Percentiles rank a stretch among this genome's conserved stretches.
These are phyloP conservation scores for Peronospora tabacina DNA, from an alignment of 352 stramenopile species.

Conservation along the genomic window DNA sequence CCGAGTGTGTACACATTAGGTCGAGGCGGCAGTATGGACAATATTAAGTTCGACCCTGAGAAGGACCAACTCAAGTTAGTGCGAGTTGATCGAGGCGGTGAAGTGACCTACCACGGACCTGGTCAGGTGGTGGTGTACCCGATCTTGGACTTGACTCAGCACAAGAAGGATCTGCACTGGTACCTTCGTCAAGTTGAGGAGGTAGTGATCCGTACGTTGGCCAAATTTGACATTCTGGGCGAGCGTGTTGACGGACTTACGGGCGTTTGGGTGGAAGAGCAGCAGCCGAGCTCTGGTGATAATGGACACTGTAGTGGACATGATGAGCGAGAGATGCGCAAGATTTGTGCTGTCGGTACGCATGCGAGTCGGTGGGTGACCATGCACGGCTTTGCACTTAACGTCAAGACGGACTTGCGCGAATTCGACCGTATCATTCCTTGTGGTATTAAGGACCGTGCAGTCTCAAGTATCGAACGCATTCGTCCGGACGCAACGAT, in stretches of 20 bases:
- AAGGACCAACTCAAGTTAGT: conserved; percentile 84
- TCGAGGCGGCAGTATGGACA: conserved; percentile 88
- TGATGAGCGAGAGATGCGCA: conserved; percentile 70
- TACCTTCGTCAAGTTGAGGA: conserved; percentile 95
- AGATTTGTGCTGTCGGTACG: conserved; percentile 95
- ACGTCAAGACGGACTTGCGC: conserved; percentile 89
- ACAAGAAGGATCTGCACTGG: conserved; percentile 96
- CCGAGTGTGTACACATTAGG: conserved; percentile 94
- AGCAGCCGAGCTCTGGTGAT: conserved; percentile 18
- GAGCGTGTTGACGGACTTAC: conserved; percentile 88
- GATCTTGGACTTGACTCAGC: conserved; percentile 91
- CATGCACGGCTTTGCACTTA: conserved; percentile 97
- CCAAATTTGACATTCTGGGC: conserved; percentile 80
- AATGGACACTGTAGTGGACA: conserved; percentile 23
- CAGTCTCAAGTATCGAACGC: conserved; percentile 75
- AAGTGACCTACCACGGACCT: conserved; percentile 98
- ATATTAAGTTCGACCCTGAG: conserved; percentile 75
- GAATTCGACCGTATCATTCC: conserved; percentile 95
- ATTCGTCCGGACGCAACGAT: conserved; percentile 44
- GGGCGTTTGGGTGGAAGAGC: conserved; percentile 93
- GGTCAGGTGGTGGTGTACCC: conserved; percentile 97
- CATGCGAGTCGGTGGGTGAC: conserved; percentile 95
- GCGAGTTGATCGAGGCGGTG: conserved; percentile 95
- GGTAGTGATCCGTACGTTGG: conserved; percentile 90
- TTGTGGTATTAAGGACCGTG: conserved; percentile 91